Evolutionary conservation across 73 alveolate genomes (phyloP).

Genomic region (Tetrahymena elliotti): DNA sequence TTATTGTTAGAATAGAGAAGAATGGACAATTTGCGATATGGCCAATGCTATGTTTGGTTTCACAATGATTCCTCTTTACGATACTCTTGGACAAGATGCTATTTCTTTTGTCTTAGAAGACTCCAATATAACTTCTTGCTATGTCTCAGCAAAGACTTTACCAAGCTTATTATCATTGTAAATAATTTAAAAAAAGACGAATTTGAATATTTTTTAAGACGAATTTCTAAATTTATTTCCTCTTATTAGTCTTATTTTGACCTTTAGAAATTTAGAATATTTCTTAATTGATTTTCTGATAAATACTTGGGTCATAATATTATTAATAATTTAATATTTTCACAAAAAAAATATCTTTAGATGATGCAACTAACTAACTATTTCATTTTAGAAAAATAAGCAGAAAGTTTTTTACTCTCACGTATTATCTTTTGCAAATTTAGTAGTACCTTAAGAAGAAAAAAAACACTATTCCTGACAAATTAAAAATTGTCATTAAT

Average conservation of each 20-base stretch:
- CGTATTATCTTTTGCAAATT: not conserved
- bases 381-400: not conserved
- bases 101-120: conserved; percentile 22
- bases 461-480: not conserved
- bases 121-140: conserved; percentile 18
- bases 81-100: conserved; percentile 43
- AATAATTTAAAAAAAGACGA: not conserved
- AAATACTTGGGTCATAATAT: not conserved
- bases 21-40: conserved; percentile 63
- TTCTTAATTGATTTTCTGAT: not conserved
- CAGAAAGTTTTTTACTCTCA: not conserved
- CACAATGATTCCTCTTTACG: conserved; percentile 67
- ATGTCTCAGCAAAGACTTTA: conserved; percentile 10
- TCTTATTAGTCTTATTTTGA: not conserved
- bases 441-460: not conserved
- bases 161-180: not conserved
- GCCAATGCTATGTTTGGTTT: conserved; percentile 41
- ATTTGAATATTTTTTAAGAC: not conserved
- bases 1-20: conserved; percentile 58
- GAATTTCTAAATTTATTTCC: not conserved
- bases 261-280: not conserved
- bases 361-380: not conserved
- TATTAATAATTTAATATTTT: not conserved
- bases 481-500: not conserved
- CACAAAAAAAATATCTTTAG: not conserved